Evolutionary conservation across 208 protist species (phyloP).

Genomic region (Acanthamoeba royreba): DNA sequence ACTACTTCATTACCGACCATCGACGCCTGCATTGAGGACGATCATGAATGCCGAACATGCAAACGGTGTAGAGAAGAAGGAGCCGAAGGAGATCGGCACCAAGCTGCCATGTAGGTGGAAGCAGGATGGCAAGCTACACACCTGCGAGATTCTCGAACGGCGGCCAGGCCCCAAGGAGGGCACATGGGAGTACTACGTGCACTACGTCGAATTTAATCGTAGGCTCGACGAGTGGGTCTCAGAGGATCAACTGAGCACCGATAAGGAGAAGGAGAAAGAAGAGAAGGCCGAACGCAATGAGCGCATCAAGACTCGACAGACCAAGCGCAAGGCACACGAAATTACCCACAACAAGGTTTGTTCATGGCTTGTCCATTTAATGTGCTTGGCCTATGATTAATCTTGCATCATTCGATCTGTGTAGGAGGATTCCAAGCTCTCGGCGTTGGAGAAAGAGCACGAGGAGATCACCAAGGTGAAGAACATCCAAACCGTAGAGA

Average conservation of each 20-base stretch:
- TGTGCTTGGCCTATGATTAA: not conserved
- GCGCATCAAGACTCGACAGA: slow-evolving; percentile 61
- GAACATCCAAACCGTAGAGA: slow-evolving; percentile 94
- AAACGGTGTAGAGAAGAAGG: not conserved
- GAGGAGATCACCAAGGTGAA: slow-evolving; percentile 91
- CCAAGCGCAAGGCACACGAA: slow-evolving; percentile 69
- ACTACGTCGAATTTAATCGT: slow-evolving; percentile 79
- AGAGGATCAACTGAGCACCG: slow-evolving; percentile 56
- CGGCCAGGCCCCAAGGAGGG: slow-evolving; percentile 8
- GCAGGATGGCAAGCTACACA: slow-evolving; percentile 45
- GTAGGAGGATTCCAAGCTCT: slow-evolving; percentile 86
- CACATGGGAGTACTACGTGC: slow-evolving; percentile 78
- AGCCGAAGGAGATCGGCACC: not conserved
- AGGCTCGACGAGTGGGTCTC: slow-evolving; percentile 82
- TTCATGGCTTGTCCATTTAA: not conserved
- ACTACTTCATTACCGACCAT: not conserved
- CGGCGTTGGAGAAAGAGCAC: slow-evolving; percentile 87
- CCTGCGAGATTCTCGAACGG: slow-evolving; percentile 69
- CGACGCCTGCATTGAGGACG: too few relatives aligned
- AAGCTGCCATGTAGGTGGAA: slow-evolving; percentile 32
- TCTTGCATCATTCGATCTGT: not conserved
- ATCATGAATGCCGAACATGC: not conserved
- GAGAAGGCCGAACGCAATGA: not conserved
- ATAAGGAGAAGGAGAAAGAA: slow-evolving; percentile 37
- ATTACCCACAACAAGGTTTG: slow-evolving; percentile 59